phyloP scores from a whole-genome alignment of 306 rosid species.

The Fragaria vesca region DNA sequence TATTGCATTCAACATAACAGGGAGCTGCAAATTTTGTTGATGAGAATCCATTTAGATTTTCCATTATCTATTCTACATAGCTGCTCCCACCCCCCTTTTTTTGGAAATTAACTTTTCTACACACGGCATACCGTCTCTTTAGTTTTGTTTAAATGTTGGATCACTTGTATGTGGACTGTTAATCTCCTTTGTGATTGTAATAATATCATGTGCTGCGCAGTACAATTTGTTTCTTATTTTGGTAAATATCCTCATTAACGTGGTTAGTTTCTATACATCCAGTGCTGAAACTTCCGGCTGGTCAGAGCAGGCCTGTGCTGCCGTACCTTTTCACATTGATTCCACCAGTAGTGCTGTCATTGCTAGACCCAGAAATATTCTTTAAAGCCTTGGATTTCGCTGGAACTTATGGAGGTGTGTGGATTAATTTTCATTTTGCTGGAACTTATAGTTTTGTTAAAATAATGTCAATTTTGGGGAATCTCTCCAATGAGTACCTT shows the following conservation, averaged over 20 bases:
- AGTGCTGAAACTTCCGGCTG: conserved; percentile 65
- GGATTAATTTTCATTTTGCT: background rate
- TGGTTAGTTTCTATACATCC: conserved; percentile 24
- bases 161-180: background rate
- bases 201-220: background rate
- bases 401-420: conserved; percentile 76
- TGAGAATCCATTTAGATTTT: background rate
- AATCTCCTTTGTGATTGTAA: background rate
- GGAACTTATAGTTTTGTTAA: background rate
- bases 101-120: background rate
- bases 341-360: conserved; percentile 60
- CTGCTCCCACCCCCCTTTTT: background rate
- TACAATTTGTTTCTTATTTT: background rate
- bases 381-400: conserved; percentile 74
- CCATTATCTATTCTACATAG: background rate
- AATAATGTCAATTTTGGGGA: no score
- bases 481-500: no score
- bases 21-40: background rate
- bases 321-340: conserved; percentile 54
- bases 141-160: background rate
- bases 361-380: conserved; percentile 69
- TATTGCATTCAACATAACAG: background rate
- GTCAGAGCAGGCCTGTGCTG: conserved; percentile 51
- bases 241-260: background rate
- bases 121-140: background rate